A percentile compares a stretch with the other conserved stretches of the same genome.
Evolutionary conservation across 2,329 filamentous ascomycete genomes (phyloP).

Genomic region (Pseudocercospora crystallina): DNA sequence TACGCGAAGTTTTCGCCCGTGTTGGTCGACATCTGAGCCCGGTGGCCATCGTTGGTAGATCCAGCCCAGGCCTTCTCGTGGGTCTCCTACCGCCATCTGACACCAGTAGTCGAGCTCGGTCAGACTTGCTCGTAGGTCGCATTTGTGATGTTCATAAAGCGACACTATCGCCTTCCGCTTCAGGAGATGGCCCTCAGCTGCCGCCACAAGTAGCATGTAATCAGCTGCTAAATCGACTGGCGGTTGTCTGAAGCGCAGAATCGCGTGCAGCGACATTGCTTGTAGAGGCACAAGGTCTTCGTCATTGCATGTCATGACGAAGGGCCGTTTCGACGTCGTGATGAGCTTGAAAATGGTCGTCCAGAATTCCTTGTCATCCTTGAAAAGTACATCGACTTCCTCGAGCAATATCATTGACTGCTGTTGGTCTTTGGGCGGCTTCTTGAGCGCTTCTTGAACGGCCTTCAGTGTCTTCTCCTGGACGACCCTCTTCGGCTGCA

Average conservation of each 20-base stretch:
- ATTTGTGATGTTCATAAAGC: constrained; percentile 67
- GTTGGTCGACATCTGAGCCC: constrained; percentile 66
- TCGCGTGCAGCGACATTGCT: constrained; percentile 75
- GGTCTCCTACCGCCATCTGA: constrained; percentile 88
- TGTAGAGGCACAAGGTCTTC: constrained; percentile 77
- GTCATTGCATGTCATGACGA: constrained; percentile 93
- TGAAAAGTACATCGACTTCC: constrained; percentile 89
- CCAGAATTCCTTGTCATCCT: constrained; percentile 97
- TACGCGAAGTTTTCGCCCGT: constrained; percentile 70
- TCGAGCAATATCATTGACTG: constrained; percentile 93
- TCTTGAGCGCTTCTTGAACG: constrained; percentile 37
- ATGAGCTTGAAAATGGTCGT: constrained; percentile 75
- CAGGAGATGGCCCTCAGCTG: constrained; percentile 83
- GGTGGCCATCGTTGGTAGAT: constrained; percentile 75
- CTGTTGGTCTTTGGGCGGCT: constrained; percentile 60
- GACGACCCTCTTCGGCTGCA: constrained; percentile 31
- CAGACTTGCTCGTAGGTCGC: constrained; percentile 78
- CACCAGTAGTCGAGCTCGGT: constrained; percentile 94
- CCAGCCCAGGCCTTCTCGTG: constrained; percentile 87
- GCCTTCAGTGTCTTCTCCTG: constrained; percentile 26
- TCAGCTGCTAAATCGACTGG: constrained; percentile 70
- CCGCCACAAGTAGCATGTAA: constrained; percentile 77
- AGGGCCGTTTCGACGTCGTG: constrained; percentile 80
- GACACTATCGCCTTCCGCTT: constrained; percentile 63
- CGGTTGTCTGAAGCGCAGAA: constrained; percentile 72